These are phyloP conservation scores for Pythium periplocum DNA, from an alignment of 352 stramenopile species.

Conservation along the genomic window DNA sequence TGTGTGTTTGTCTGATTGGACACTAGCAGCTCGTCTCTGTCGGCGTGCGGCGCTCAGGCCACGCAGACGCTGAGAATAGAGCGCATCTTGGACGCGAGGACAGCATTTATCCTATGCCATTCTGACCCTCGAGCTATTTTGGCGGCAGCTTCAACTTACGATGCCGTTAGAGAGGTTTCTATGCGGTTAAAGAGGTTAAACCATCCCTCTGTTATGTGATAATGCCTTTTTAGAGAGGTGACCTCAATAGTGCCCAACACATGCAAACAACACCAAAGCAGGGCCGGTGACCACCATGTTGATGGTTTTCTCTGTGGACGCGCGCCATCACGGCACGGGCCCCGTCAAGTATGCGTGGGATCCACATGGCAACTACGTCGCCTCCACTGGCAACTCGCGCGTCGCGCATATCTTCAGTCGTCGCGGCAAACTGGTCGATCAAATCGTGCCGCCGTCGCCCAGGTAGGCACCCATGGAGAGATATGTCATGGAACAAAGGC, in stretches of 20 bases:
- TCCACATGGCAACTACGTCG: constrained; percentile 66
- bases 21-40: no score
- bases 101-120: no score
- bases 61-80: no score
- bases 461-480: constrained; percentile 21
- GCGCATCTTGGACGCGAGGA: no score
- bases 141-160: no score
- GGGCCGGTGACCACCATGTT: constrained; percentile 34
- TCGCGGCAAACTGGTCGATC: constrained; percentile 68
- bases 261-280: background rate
- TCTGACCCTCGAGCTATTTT: no score
- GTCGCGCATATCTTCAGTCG: constrained; percentile 73
- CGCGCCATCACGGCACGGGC: constrained; percentile 62
- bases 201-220: no score
- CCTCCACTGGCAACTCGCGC: constrained; percentile 66
- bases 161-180: no score
- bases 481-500: constrained; percentile 1
- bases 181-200: no score
- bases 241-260: background rate
- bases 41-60: no score
- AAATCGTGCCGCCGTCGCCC: constrained; percentile 71
- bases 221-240: no score
- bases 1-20: no score
- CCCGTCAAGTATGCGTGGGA: constrained; percentile 82
- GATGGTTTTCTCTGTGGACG: constrained; percentile 79